phyloP scores from a whole-genome alignment of 73 alveolate species.

The Tetrahymena elliotti region DNA sequence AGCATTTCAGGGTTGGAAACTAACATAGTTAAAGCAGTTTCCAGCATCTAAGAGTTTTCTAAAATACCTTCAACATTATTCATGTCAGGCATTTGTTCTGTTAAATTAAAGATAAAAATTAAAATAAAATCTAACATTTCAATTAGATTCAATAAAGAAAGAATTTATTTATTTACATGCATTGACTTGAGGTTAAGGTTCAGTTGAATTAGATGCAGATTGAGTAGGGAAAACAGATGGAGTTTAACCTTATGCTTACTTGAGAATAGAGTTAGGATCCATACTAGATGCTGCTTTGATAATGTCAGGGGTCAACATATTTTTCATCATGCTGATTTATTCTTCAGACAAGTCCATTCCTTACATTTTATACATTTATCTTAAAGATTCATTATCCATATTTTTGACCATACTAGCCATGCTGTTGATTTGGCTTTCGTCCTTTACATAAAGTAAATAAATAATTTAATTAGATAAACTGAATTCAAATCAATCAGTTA shows the following conservation, averaged over 20 bases:
- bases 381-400: conserved; percentile 24
- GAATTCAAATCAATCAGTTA: background rate
- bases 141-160: background rate
- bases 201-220: background rate
- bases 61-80: conserved; percentile 12
- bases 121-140: background rate
- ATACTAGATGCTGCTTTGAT: conserved; percentile 2
- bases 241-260: background rate
- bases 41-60: conserved; percentile 51
- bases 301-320: conserved; percentile 40
- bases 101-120: background rate
- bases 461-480: background rate
- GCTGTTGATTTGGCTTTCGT: background rate
- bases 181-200: conserved; percentile 17
- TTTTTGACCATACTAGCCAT: conserved; percentile 19
- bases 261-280: conserved; percentile 1
- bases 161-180: conserved; percentile 1
- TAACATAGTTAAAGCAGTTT: conserved; percentile 51
- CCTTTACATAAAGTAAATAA: background rate
- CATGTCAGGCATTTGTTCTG: conserved; percentile 1
- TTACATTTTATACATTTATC: conserved; percentile 14
- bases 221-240: background rate
- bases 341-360: conserved; percentile 18
- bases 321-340: conserved; percentile 21
- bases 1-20: conserved; percentile 62